These are phyloP conservation scores for Micractinium conductrix DNA, from an alignment of 139 green algal species.

Conservation along the genomic window DNA sequence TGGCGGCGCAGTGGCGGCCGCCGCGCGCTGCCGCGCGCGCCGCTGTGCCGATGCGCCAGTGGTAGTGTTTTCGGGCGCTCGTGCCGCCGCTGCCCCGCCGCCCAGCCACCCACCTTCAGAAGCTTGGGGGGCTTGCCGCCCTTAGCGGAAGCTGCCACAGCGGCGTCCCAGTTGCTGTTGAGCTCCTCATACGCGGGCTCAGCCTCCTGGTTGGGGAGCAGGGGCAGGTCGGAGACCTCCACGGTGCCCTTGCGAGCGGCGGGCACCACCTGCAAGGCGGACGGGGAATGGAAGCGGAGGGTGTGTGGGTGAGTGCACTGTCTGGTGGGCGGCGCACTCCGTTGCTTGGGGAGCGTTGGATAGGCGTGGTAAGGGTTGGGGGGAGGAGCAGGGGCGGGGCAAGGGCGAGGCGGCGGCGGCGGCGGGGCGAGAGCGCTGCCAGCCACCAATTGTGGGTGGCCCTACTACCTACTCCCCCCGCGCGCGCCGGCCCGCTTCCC, in stretches of 20 bases:
- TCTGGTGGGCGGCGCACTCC: too few species aligned
- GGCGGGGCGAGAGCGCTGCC: too few species aligned
- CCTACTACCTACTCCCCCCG: too few species aligned
- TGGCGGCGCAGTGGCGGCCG: too few species aligned
- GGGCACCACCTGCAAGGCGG: slow-evolving; percentile 6
- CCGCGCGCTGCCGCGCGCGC: too few species aligned
- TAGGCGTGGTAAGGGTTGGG: too few species aligned
- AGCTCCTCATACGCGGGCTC: slow-evolving; percentile 50
- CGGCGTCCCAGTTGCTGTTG: slow-evolving; percentile 42
- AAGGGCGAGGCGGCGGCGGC: too few species aligned
- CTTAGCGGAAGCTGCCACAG: slow-evolving; percentile 15
- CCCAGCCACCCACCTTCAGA: slow-evolving; percentile 23
- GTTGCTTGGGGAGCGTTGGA: too few species aligned
- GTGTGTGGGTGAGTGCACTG: not conserved
- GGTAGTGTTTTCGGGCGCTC: not conserved
- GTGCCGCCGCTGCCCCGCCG: not conserved
- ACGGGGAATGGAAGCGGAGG: not conserved
- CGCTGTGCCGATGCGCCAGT: too few species aligned
- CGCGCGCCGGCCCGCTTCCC: too few species aligned
- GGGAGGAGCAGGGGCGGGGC: too few species aligned
- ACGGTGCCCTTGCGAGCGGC: slow-evolving; percentile 36
- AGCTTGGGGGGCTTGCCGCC: slow-evolving; percentile 32
- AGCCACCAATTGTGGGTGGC: too few species aligned
- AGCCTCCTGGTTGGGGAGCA: slow-evolving; percentile 53
- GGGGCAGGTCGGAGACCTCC: slow-evolving; percentile 53